These are phyloP conservation scores for Boletales sp. DNA, from an alignment of 768 basidiomycete species.

Conservation along the genomic window DNA sequence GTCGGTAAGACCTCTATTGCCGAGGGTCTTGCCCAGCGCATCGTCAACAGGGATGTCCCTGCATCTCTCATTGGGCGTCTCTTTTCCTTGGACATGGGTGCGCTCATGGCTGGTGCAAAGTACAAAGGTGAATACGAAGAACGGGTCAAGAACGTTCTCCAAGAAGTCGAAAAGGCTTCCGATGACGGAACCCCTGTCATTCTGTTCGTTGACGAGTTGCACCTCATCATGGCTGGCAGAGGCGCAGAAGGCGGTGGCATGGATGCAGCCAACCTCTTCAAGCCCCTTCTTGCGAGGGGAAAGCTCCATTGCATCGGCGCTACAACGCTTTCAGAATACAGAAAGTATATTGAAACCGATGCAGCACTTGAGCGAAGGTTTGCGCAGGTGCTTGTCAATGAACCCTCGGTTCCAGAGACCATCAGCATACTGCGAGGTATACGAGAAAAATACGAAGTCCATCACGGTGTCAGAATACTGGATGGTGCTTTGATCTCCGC, in stretches of 20 bases:
- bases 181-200: slow-evolving; percentile 79
- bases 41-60: slow-evolving; percentile 91
- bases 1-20: slow-evolving; percentile 96
- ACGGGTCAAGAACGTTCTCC: slow-evolving; percentile 86
- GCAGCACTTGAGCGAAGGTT: slow-evolving; percentile 89
- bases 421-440: slow-evolving; percentile 94
- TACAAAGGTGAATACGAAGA: slow-evolving; percentile 98
- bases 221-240: slow-evolving; percentile 89
- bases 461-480: slow-evolving; percentile 85
- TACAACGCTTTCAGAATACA: slow-evolving; percentile 88
- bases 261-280: slow-evolving; percentile 92
- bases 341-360: slow-evolving; percentile 92
- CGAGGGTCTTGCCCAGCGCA: slow-evolving; percentile 93
- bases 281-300: slow-evolving; percentile 86
- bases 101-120: slow-evolving; percentile 88
- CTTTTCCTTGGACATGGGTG: slow-evolving; percentile 91
- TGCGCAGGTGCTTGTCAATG: slow-evolving; percentile 90
- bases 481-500: slow-evolving; percentile 88
- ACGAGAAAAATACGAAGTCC: slow-evolving; percentile 89
- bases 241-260: slow-evolving; percentile 84
- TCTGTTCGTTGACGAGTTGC: slow-evolving; percentile 92
- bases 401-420: slow-evolving; percentile 84
- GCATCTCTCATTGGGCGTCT: slow-evolving; percentile 67
- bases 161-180: slow-evolving; percentile 88
- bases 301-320: slow-evolving; percentile 81